These are phyloP conservation scores for Cardamine chenopodiifolia DNA, from an alignment of 345 rosid species.

Conservation along the genomic window DNA sequence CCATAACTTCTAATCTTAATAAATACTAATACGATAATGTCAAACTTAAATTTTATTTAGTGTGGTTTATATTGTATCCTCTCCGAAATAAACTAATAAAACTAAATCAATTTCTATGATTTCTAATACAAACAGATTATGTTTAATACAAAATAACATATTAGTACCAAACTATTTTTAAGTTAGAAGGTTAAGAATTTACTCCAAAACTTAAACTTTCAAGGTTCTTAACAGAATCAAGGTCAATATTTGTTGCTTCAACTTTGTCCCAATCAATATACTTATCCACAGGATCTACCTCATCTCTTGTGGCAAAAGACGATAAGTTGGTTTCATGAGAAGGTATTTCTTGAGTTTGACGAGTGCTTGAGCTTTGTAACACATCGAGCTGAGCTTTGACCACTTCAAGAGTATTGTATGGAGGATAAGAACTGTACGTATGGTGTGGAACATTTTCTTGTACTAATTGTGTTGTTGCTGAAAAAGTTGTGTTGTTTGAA, in stretches of 20 bases:
- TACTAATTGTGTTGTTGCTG: neutral
- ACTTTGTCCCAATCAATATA: constrained; percentile 38
- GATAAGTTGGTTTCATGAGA: constrained; percentile 16
- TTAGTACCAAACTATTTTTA: neutral
- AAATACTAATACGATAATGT: too few relatives aligned
- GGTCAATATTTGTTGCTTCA: constrained; percentile 14
- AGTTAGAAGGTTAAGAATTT: neutral
- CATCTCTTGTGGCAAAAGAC: constrained; percentile 19
- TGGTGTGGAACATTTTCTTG: neutral
- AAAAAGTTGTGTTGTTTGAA: neutral
- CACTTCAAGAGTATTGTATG: constrained; percentile 34
- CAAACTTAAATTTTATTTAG: too few relatives aligned
- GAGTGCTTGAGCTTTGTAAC: constrained; percentile 25
- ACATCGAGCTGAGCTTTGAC: constrained; percentile 14
- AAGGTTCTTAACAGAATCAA: constrained; percentile 20
- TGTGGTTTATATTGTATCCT: too few relatives aligned
- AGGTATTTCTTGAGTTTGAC: neutral
- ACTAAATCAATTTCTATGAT: neutral
- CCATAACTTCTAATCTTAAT: too few relatives aligned
- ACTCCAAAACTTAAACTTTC: constrained; percentile 23
- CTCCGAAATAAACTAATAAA: too few relatives aligned
- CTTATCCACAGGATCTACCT: constrained; percentile 23
- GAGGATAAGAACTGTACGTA: constrained; percentile 20
- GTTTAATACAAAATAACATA: neutral
- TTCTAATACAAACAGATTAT: neutral